Evolutionary conservation across 441 rosid species (phyloP).

Genomic region (Kokia cookei): DNA sequence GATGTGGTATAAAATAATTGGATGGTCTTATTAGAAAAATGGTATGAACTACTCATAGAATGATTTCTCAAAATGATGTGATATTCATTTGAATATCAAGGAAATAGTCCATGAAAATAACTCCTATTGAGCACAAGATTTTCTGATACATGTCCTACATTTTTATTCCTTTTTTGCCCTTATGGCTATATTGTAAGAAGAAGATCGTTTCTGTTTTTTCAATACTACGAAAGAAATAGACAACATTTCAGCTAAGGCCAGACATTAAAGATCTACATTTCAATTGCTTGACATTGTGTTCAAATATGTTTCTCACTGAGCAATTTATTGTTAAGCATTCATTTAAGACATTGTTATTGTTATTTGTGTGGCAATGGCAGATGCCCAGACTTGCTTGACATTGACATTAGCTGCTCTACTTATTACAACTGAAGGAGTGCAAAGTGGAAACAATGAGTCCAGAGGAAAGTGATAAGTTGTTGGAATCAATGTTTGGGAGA

Average conservation of each 20-base stretch:
- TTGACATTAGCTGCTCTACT: not conserved
- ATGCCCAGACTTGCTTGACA: not conserved
- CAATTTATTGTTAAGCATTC: not conserved
- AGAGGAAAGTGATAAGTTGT: not conserved
- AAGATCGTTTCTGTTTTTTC: not conserved
- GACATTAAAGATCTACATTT: not conserved
- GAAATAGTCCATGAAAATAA: not conserved
- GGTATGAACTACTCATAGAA: no score
- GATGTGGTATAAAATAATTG: not conserved
- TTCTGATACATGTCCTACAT: not conserved
- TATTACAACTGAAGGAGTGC: not conserved
- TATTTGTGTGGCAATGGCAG: not conserved
- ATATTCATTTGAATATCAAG: not conserved
- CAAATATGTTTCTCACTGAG: not conserved
- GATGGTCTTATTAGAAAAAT: no score
- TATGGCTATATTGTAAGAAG: not conserved
- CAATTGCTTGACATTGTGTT: not conserved
- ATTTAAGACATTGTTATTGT: not conserved
- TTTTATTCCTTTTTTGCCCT: not conserved
- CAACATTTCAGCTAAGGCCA: not conserved
- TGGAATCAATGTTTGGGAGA: constrained; percentile 10
- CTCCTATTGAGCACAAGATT: not conserved
- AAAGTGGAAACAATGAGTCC: not conserved
- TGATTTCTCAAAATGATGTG: not conserved
- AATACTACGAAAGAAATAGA: not conserved